Base-by-base conservation (phyloP, 257 asterid genomes). In the Plantago ovata region DNA sequence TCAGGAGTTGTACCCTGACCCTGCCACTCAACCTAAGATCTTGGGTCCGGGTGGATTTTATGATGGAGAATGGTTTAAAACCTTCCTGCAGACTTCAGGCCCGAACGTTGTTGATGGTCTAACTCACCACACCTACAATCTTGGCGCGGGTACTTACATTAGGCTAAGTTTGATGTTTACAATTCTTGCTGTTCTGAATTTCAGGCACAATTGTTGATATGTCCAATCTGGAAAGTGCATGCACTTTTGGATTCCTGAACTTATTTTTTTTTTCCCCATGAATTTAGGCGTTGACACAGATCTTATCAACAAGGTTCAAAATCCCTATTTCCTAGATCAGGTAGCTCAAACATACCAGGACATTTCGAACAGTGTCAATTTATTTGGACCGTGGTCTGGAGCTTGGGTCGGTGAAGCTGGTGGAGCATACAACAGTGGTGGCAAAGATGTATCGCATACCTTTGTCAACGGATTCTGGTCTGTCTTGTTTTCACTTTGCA, bases 371-470 rank as follows among this genome's bases (percentile, higher is more conserved):
- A 70, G 68, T 52, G 72, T 79, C 15, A 59, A 71, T 46, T 15
- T 19, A 15, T 72, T 68, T 16, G 88, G 84, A 24, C 93, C 92
- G 12, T 82, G 86, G 86, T 3, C 92, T 1, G 73, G 79, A 39
- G 82, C 92, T 13, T 89, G 97, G 97, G 85, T 89, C 19, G 94
- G 97, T 53, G 97, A 89, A 69, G 60, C 95, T 9, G 97, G 95
- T 60, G 97, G 97, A 9, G 95, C 97, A 51, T 89, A 77, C 14
- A 89, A 81, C 44, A 89, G 94, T 70, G 95, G 97, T 53, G 92
- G 97, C 58, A 86, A 70, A 77, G 59, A 76, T 54, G 89, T 87
- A 8, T 89, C 95, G 0, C 83, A 74, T 54, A 64, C 89, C 52
- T 89, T 89, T 64, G 87, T 69, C 23, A 58, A 89, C 56, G 97